These are phyloP conservation scores for Paramyrothecium roridum DNA, from an alignment of 2,329 filamentous ascomycete genomes.

Conservation along the genomic window DNA sequence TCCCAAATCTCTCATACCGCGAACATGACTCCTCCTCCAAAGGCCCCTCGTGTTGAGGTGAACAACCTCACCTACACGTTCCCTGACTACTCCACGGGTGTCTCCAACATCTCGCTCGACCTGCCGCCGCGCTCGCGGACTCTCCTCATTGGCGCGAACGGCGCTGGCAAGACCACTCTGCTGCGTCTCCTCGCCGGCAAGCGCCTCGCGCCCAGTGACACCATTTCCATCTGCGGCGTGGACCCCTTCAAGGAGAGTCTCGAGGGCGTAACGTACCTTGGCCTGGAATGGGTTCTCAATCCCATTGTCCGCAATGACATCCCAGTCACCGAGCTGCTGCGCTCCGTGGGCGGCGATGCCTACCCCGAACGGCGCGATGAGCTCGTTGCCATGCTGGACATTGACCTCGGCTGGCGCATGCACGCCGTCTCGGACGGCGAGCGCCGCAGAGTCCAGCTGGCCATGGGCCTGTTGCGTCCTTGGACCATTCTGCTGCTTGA, in stretches of 20 bases:
- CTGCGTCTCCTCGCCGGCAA: slow-evolving; percentile 93
- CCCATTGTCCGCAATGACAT: slow-evolving; percentile 95
- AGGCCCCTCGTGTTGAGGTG: slow-evolving; percentile 64
- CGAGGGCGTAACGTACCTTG: slow-evolving; percentile 94
- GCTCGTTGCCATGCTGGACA: slow-evolving; percentile 82
- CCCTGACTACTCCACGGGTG: slow-evolving; percentile 76
- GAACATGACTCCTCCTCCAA: slow-evolving; percentile 10
- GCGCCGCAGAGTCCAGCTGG: slow-evolving; percentile 84
- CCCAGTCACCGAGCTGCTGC: slow-evolving; percentile 79
- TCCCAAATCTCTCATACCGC: not conserved
- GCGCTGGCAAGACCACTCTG: slow-evolving; percentile 94
- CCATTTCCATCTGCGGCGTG: slow-evolving; percentile 74
- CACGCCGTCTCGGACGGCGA: slow-evolving; percentile 94
- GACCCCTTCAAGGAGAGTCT: slow-evolving; percentile 90
- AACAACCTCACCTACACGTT: slow-evolving; percentile 83
- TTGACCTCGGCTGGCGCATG: slow-evolving; percentile 91
- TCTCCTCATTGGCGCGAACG: slow-evolving; percentile 92
- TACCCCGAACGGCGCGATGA: slow-evolving; percentile 83
- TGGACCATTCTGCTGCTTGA: slow-evolving; percentile 91
- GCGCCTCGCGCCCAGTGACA: slow-evolving; percentile 75
- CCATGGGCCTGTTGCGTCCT: slow-evolving; percentile 89
- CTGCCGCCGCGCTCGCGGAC: slow-evolving; percentile 84
- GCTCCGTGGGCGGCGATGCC: slow-evolving; percentile 80
- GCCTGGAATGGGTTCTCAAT: slow-evolving; percentile 97
- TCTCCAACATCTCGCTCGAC: slow-evolving; percentile 69